Base-by-base conservation (phyloP, 768 basidiomycete species). In the Rhodotorula kratochvilovae region DNA sequence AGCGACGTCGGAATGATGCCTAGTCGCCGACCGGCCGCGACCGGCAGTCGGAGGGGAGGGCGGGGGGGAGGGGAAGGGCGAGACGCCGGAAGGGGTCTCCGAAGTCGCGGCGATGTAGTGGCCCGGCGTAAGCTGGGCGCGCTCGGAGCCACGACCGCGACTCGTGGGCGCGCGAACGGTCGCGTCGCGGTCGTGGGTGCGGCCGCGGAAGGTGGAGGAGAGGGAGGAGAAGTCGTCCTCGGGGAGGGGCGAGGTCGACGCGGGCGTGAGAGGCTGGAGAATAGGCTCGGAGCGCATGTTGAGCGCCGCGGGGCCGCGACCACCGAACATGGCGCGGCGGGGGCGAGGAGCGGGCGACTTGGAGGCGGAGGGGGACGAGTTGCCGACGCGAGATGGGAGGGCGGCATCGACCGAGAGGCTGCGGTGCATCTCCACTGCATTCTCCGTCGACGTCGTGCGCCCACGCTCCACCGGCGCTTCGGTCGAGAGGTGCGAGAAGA, bases 401-500 rank as follows among this genome's bases (percentile, higher is more conserved):
- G 43, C 56, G 10, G 54, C 65, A 46, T 71, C 70, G 51, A 67
- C 66, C 5, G 70, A 71, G 11, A 56, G 66, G 46, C 66, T 67
- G 23, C 70, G 65, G n/a, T 61, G 62, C n/a, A 60, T 31, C 27
- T 71, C 70, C 6, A 62, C n/a, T 27, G 8, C 0, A 43, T 62
- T 54, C 33, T 50, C 35, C 61, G 42, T 39, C 51, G 56, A 42
- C 23, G 56, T 35, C 10, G 50, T 33, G 12, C 67, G 68, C 1
- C 72, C 72, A 11, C 68, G 72, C 42, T 73, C 67, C 0, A 65
- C 25, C 0, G 67, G 54, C 16, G 59, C 60, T 0, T 57, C 61
- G n/a, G 61, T 42, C 10, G 64, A 45, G 7, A 69, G 61, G 58
- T 73, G 72, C 7, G 72, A 69, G 72, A 73, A 73, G 51, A 73